phyloP scores from a whole-genome alignment of 129 eudicot genomes.

The Mikania micrantha region DNA sequence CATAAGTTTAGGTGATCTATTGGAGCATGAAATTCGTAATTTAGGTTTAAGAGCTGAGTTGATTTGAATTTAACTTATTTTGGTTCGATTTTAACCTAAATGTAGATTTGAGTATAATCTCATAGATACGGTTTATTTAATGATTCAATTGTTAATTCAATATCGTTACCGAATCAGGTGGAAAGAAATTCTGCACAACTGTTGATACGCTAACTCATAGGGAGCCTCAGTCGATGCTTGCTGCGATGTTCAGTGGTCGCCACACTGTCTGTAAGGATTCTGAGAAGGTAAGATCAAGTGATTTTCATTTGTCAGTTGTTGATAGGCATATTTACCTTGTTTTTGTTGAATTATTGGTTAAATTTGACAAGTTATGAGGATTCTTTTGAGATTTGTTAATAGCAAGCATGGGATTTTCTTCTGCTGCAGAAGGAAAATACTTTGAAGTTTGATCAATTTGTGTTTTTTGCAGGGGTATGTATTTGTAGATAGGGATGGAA shows the following conservation, averaged over 20 bases:
- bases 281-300: constrained; percentile 44
- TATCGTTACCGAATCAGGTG: constrained; percentile 38
- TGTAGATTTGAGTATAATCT: neutral
- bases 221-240: constrained; percentile 96
- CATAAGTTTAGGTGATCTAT: neutral
- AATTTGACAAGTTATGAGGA: neutral
- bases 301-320: neutral
- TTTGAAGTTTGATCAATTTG: constrained; percentile 4
- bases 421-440: constrained; percentile 6
- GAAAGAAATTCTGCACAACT: constrained; percentile 85
- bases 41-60: neutral
- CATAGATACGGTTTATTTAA: neutral
- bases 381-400: constrained; percentile 3
- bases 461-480: constrained; percentile 62
- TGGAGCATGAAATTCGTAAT: neutral
- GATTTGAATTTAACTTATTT: constrained; percentile 6
- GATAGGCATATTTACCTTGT: neutral
- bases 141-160: neutral
- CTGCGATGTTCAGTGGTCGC: constrained; percentile 98
- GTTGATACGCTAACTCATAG: constrained; percentile 75
- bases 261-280: constrained; percentile 68
- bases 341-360: neutral
- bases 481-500: constrained; percentile 91
- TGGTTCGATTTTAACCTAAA: neutral
- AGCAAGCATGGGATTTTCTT: neutral